Base-by-base conservation (phyloP, 768 basidiomycete genomes). In the Mycena polygramma region DNA sequence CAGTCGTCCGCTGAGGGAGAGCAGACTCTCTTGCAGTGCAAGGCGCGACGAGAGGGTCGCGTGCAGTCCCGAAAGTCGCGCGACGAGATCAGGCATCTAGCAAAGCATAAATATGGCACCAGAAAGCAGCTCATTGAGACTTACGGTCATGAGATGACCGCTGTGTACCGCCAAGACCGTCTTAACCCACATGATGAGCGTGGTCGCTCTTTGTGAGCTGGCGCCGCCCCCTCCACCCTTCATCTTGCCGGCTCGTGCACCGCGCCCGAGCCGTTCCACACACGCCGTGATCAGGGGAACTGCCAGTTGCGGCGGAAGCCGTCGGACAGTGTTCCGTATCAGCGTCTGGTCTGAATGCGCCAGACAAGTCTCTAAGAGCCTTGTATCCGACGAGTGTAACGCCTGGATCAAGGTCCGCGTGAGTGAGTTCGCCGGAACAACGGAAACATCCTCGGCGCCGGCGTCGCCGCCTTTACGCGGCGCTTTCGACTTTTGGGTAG, bases 351-450 rank as follows among this genome's bases (percentile, higher is more conserved):
- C 92, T 20, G 95, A 93, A 80, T 98, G 94, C 1, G 89, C 84
- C 37, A 97, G 82, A 81, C 96, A 97, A 30, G 92, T 92, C 77
- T 98, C 95, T 69, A 99, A 83, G 45, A 99, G 83, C 13, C 90
- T 89, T 3, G 93, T 88, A 83, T 99, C 98, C 22, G 94, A 92
- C 1, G 98, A 98, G 79, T 99, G 98, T 35, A 99, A 82, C 0
- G 98, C 97, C 82, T 99, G 98, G 67, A 97, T 94, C 57, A 99
- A 87, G 35, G 97, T 97, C 64, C 96, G 92, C 35, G 97, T 95
- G 68, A 99, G 87, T 0, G 97, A 97, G 72, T 92, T 90, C 1
- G 95, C 90, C 45, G 96, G 94, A 22, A 91, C 84, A 48, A 86
- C 79, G n/a, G 84, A 76, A 10, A 78, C 76, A 15, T 83, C 82